A percentile compares a stretch with the other conserved stretches of the same genome.
phyloP scores from a whole-genome alignment of 176 grass and related monocot species.

The Carex parvula region DNA sequence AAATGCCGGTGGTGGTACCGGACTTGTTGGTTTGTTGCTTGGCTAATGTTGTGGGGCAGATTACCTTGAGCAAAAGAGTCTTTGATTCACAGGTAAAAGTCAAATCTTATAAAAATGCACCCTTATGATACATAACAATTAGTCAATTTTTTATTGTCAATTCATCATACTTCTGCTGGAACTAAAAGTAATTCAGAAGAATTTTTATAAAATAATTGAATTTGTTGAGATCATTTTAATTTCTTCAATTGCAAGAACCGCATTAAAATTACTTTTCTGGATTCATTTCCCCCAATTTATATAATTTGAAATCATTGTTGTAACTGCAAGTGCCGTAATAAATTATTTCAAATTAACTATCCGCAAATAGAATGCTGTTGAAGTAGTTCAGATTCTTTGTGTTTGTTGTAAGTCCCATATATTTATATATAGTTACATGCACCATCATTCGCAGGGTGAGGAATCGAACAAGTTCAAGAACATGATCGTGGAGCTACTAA shows the following conservation, averaged over 20 bases:
- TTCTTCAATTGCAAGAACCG: too few species aligned
- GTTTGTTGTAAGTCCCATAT: too few species aligned
- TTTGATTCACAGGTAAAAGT: conserved; percentile 41
- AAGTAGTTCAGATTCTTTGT: too few species aligned
- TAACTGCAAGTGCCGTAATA: background rate
- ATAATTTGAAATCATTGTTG: background rate
- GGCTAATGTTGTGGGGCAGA: conserved; percentile 71
- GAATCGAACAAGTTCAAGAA: conserved; percentile 87
- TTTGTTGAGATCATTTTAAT: too few species aligned
- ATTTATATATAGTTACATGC: background rate
- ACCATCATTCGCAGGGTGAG: conserved; percentile 27
- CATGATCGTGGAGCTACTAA: conserved; percentile 77
- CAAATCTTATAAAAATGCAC: background rate
- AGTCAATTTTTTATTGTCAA: too few species aligned
- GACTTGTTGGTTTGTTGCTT: conserved; percentile 71
- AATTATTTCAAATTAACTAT: background rate
- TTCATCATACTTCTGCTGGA: background rate
- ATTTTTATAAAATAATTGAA: too few species aligned
- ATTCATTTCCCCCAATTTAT: background rate
- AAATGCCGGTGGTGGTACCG: conserved; percentile 46
- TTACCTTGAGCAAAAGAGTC: conserved; percentile 71
- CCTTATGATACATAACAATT: background rate
- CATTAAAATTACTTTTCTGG: too few species aligned
- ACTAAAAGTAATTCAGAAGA: background rate
- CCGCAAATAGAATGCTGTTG: too few species aligned